A percentile compares a stretch with the other conserved stretches of the same genome.
Conservation (phyloP, 345 rosid species). For the Psidium friedrichsthalianum region DNA sequence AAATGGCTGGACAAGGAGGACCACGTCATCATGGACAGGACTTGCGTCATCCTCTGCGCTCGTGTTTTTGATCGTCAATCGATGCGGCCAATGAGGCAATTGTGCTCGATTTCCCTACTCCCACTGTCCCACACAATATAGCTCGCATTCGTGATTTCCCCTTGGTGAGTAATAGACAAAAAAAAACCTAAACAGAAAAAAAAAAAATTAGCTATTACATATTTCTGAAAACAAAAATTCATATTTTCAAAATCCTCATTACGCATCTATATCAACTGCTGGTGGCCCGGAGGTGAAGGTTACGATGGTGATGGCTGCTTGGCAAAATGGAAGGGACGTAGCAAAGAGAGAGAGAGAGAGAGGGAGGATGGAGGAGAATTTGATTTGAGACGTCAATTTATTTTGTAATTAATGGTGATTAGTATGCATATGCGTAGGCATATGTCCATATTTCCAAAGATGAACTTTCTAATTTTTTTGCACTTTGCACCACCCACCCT, state of each 20-base stretch:
- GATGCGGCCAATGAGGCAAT: neutral
- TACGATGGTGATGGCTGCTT: neutral
- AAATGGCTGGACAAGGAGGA: neutral
- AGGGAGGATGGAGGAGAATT: neutral
- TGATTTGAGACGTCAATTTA: neutral
- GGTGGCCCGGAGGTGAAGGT: fast-evolving
- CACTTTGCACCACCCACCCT: neutral
- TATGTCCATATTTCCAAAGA: neutral
- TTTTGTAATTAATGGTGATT: neutral
- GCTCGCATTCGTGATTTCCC: too few relatives aligned
- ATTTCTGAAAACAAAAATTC: too few relatives aligned
- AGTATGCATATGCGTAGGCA: neutral
- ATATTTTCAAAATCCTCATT: too few relatives aligned
- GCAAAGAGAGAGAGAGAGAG: neutral
- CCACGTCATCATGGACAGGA: neutral
- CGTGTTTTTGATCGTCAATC: neutral
- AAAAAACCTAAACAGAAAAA: too few relatives aligned
- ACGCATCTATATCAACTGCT: neutral
- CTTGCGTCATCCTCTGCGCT: neutral
- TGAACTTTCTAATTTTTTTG: neutral
- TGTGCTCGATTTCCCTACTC: neutral
- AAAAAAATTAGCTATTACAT: too few relatives aligned
- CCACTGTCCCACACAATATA: too few relatives aligned
- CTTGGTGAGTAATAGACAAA: too few relatives aligned
- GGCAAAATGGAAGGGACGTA: neutral